Evolutionary conservation across 2,329 filamentous ascomycete species (phyloP).

Genomic region (Colletotrichum sp.): DNA sequence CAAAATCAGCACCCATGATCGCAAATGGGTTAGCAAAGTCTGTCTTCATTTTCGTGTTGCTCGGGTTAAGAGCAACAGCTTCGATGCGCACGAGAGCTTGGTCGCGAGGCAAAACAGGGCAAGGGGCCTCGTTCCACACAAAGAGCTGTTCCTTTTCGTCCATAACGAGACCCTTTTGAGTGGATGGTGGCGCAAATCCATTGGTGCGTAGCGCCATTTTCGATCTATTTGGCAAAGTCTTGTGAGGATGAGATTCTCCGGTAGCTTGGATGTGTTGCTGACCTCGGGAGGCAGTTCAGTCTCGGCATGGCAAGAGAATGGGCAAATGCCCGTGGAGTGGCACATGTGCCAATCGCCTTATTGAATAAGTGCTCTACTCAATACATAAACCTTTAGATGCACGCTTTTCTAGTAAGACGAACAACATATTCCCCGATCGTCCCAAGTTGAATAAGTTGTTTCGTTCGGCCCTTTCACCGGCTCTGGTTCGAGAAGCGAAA

Average conservation of each 20-base stretch:
- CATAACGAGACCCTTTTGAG: not conserved
- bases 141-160: not conserved
- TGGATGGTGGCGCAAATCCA: not conserved
- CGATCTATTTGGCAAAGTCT: not conserved
- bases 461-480: not conserved
- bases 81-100: not conserved
- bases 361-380: not conserved
- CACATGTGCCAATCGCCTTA: not conserved
- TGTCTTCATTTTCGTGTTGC: conserved; percentile 31
- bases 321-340: not conserved
- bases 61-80: conserved; percentile 32
- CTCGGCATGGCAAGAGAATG: not conserved
- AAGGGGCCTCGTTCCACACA: not conserved
- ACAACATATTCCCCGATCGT: not conserved
- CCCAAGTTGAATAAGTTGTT: not conserved
- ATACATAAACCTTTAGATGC: not conserved
- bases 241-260: not conserved
- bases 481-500: not conserved
- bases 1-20: conserved; percentile 32
- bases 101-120: not conserved
- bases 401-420: not conserved
- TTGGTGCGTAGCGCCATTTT: not conserved
- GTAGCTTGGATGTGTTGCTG: not conserved
- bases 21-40: not conserved
- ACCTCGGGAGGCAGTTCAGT: rapidly evolving